Evolutionary conservation across 2,329 filamentous ascomycete species (phyloP), one percentile per base, ranked within the genome.

Genomic region (Ceratocystis cubensis): DNA sequence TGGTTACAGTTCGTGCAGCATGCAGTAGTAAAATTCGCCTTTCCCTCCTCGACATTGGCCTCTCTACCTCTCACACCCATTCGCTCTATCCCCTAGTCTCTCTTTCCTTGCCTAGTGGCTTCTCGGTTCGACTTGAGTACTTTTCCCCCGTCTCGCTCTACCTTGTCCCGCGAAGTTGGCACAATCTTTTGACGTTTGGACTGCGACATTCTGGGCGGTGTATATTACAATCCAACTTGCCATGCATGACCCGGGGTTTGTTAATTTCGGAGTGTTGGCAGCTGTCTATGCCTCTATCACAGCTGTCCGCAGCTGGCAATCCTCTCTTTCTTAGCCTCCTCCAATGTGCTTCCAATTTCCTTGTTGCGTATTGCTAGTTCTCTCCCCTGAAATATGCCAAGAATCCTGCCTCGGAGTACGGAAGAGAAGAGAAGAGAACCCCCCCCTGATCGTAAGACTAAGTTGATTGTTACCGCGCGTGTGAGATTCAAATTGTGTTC

Each of bases 381-480:
- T n/a, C n/a, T 28, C 28, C 56, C 56, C 25, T 59, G 56, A 59
- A 59, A 37, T 59, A 33, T 59, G 56, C 25, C 56, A 59, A 59
- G 56, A 22, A 59, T 59, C 56, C 56, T 59, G 25, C 56, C 17
- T 33, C 56, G 56, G 56, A 59, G 15, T 59, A 37, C 56, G 28
- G 56, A 59, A 59, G 46, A 50, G 46, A 50, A 20, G n/a, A 50
- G 8, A 50, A 50, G 22, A 22, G 22, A 22, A n/a, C 10, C 17
- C 48, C 17, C 48, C 20, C 48, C 13, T 20, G 20, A 50, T 48
- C 17, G 8, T 10, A 48, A 20, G 46, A 48, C n/a, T 48, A 22
- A 48, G 46, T 22, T 10, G 46, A 48, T 48, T 22, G 46, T n/a
- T 48, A 15, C 37, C 37, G 37, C 37, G 37, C 37, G 37, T 41